Conservation (phyloP, 345 rosid genomes). For the Eucalyptus shirleyi region DNA sequence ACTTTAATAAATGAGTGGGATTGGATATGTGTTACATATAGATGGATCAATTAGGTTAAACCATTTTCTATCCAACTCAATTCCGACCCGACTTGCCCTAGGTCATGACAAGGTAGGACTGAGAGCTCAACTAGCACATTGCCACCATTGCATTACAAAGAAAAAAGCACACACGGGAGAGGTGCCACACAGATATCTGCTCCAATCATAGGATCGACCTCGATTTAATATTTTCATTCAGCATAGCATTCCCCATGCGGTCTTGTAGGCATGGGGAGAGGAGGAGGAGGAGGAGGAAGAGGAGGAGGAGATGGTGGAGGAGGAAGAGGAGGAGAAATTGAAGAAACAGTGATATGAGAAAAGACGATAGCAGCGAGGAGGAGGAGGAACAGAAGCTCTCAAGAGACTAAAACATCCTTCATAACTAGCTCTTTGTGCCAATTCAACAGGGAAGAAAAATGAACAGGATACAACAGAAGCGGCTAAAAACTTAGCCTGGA, state of each 20-base stretch:
- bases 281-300: background rate
- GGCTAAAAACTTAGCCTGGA: background rate
- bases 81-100: background rate
- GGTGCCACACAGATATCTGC: too few species aligned
- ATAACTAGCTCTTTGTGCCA: background rate
- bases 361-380: background rate
- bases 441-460: background rate
- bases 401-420: background rate
- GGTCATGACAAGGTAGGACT: fast-evolving
- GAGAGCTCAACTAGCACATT: background rate
- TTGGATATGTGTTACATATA: too few species aligned
- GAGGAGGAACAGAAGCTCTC: background rate
- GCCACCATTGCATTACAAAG: background rate
- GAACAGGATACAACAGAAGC: background rate
- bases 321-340: background rate
- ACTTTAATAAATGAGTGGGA: fast-evolving
- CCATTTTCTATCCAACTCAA: background rate
- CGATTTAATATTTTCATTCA: background rate
- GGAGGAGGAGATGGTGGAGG: background rate
- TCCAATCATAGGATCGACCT: background rate
- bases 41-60: too few species aligned
- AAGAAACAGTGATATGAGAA: background rate
- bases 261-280: background rate
- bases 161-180: too few species aligned
- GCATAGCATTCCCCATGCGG: background rate